Percentiles rank a stretch among this genome's conserved stretches.
Conservation (phyloP, 768 basidiomycete genomes). For the Clitopilus hobsonii region DNA sequence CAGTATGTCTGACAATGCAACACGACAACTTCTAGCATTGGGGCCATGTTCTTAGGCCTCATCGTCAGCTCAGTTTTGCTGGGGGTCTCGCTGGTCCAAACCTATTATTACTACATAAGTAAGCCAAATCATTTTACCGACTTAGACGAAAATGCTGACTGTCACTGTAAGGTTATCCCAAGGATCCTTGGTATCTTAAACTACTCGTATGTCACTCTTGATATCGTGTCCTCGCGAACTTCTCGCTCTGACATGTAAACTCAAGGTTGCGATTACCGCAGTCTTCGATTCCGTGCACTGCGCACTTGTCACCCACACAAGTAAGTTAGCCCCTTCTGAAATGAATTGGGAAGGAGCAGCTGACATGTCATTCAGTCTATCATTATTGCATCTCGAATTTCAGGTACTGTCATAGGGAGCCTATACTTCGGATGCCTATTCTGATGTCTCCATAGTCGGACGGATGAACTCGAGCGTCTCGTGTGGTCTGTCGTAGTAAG, state of each 20-base stretch:
- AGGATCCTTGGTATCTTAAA: constrained; percentile 14
- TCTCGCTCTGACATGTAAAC: neutral
- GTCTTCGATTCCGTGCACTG: constrained; percentile 45
- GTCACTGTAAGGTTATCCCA: constrained; percentile 9
- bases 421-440: neutral
- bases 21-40: constrained; percentile 12
- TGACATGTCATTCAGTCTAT: constrained; percentile 8
- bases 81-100: constrained; percentile 16
- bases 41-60: constrained; percentile 14
- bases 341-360: neutral
- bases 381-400: constrained; percentile 15
- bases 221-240: neutral
- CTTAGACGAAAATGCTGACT: neutral
- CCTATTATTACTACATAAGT: constrained; percentile 16
- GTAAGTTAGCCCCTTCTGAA: constrained; percentile 28
- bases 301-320: constrained; percentile 38
- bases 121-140: neutral
- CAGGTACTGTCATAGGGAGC: constrained; percentile 6
- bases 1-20: constrained; percentile 6
- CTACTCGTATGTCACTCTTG: constrained; percentile 5
- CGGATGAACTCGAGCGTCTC: constrained; percentile 15
- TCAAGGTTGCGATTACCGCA: constrained; percentile 35
- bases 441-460: constrained; percentile 15
- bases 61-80: constrained; percentile 14
- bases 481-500: constrained; percentile 18